Evolutionary conservation across 1,284 basidiomycete genomes (phyloP), one percentile per base, ranked within the genome.

Genomic region (Moesziomyces antarcticus): DNA sequence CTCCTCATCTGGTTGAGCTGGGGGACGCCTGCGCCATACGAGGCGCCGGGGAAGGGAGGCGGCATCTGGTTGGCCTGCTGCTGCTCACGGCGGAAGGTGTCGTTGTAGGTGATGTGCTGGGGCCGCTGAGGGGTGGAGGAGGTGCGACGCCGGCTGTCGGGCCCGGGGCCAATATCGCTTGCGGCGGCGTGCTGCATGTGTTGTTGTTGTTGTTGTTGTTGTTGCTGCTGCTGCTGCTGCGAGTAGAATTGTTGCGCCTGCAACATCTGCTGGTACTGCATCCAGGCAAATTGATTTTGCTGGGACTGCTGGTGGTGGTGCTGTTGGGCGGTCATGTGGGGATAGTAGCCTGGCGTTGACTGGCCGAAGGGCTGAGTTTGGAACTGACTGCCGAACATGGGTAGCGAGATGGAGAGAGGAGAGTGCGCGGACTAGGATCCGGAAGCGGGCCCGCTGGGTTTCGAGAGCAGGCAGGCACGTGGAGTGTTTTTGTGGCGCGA

Each of bases 191-290:
- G 47, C 35, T 30, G 30, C 30, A 64, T 53, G 40, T 53, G 48
- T 14, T 24, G 40, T 41, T 61, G 42, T 33, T 54, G 55, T 16
- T 53, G 48, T 14, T 24, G 40, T 42, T 61, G 42, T 35, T 54
- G 55, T 16, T 62, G 60, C 25, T 59, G 67, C 37, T 65, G 68
- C 52, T 72, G 69, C 40, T 73, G 70, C 54, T 67, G 67, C 41
- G 49, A 50, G 54, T 73, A 71, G 10, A 62, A 72, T 1, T 75
- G 76, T 45, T 70, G 70, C 13, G 78, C 71, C 33, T 76, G 75
- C 46, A 80, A 49, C 76, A 78, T 78, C 49, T 80, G 76, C 58
- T 80, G 78, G 46, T 80, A 80, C 40, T 78, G 76, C 49, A 71
- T 51, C 78, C 78, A 79, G 33, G 78, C 73, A 49, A 72, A 72